These are phyloP conservation scores for Pelomyxa schiedti DNA, from an alignment of 78 protist species.

Conservation along the genomic window DNA sequence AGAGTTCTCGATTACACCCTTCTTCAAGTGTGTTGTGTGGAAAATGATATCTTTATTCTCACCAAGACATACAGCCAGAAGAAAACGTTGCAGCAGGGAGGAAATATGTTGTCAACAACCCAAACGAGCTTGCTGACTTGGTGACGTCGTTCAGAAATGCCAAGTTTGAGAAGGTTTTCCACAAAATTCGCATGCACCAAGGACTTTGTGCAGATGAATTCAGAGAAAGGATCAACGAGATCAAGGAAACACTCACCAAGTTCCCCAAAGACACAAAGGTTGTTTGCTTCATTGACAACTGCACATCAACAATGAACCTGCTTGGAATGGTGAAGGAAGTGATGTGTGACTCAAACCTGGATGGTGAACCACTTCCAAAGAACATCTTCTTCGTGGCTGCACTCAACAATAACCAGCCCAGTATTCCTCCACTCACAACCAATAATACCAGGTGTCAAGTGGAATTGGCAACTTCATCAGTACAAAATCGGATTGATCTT, in stretches of 20 bases:
- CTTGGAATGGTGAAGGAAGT: slow-evolving; percentile 2
- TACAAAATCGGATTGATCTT: no score
- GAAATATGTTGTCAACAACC: no score
- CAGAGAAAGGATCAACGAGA: background rate
- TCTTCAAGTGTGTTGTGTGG: no score
- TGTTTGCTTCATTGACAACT: slow-evolving; percentile 1
- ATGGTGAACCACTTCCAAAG: background rate
- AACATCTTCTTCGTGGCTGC: slow-evolving; percentile 12
- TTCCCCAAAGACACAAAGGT: background rate
- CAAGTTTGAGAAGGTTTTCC: background rate
- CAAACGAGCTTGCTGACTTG: background rate
- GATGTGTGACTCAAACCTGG: background rate
- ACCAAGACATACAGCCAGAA: no score
- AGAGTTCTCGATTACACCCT: no score
- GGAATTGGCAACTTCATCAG: no score
- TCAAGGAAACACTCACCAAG: background rate
- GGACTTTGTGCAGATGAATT: background rate
- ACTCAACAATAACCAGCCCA: no score
- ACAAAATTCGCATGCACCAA: background rate
- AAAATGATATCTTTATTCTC: no score
- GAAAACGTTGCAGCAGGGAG: no score
- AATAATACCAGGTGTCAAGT: no score
- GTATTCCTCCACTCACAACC: no score
- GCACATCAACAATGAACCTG: background rate
- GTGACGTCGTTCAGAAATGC: background rate